Conservation (phyloP, 148 eudicot genomes). For the Silene conica region DNA sequence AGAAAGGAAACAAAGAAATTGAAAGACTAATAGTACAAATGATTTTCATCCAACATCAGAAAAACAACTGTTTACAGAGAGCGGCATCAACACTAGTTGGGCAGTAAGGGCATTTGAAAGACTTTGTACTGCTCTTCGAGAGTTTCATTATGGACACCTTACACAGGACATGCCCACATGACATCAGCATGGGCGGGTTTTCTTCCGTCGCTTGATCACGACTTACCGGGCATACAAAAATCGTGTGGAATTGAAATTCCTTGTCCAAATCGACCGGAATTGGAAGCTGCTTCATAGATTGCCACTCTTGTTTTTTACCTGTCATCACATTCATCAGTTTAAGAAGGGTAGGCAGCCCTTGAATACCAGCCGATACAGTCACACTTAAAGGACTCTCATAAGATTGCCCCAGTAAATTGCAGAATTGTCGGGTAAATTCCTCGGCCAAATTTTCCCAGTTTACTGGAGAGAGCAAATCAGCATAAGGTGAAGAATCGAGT, state of each 20-base stretch:
- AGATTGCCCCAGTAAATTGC: conserved; percentile 67
- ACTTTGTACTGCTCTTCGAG: conserved; percentile 67
- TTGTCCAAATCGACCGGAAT: conserved; percentile 68
- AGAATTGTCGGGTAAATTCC: conserved; percentile 57
- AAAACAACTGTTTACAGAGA: conserved; percentile 59
- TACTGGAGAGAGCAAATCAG: conserved; percentile 48
- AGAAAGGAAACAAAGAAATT: not conserved
- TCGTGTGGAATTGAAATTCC: conserved; percentile 77
- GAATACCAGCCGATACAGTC: conserved; percentile 68
- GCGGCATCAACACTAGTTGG: conserved; percentile 64
- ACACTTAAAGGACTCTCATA: conserved; percentile 69
- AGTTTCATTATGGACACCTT: conserved; percentile 80
- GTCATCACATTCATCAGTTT: conserved; percentile 87
- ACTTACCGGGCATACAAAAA: conserved; percentile 89
- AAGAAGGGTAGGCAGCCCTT: conserved; percentile 76
- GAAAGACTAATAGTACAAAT: conserved; percentile 10
- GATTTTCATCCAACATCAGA: conserved; percentile 35
- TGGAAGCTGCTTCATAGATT: conserved; percentile 72
- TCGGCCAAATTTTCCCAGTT: conserved; percentile 62
- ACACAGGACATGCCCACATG: conserved; percentile 84
- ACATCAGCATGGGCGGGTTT: conserved; percentile 86
- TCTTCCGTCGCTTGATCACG: conserved; percentile 84
- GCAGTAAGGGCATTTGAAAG: conserved; percentile 92
- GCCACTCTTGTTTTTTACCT: conserved; percentile 82
- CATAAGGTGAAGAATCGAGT: conserved; percentile 68